Evolutionary conservation across 2,329 filamentous ascomycete species (phyloP), one percentile per base, ranked within the genome.

Genomic region (Alternaria ethzedia): DNA sequence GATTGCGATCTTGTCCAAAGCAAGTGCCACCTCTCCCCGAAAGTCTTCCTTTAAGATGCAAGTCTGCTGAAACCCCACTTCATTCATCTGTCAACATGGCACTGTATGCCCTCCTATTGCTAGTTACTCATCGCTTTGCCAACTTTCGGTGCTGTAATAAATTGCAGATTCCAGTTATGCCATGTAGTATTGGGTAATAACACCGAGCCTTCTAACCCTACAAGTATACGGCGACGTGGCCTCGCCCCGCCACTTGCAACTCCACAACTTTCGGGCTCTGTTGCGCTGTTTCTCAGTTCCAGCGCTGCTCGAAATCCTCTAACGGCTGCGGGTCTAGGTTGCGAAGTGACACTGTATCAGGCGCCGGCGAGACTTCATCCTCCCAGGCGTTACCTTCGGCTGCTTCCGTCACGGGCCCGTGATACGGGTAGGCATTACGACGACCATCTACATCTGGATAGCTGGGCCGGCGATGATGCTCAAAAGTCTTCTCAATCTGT

Each of bases 91-190:
- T 12, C 20, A 6, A 13, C 15, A 0, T 12, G 8, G 11, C 11
- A 36, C 9, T 36, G 13, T 25, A 9, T 25, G 3, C 3, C 21
- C 8, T 23, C 2, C 1, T 5, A 0, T 52, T 51, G 13, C 7
- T 32, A 4, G 0, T 17, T 1, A 6, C 12, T 12, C 6, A 5
- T 41, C n/a, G 13, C 20, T n/a, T 13, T 3, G 2, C 21, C 9
- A 12, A 1, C 15, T 52, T 2, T 41, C 2, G 2, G n/a, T n/a
- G 13, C 15, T 17, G 2, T 8, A 4, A 36, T 9, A 17, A 7
- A 2, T 13, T 25, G 15, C 13, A 23, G 13, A 21, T 4, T 36
- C 11, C 28, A 25, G 5, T 52, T 5, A 20, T 6, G 30, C 10
- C 12, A 3, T 13, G 3, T 23, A 52, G 5, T 15, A 6, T 52